Base-by-base conservation (phyloP, 257 asterid species). In the Scutellaria minor region DNA sequence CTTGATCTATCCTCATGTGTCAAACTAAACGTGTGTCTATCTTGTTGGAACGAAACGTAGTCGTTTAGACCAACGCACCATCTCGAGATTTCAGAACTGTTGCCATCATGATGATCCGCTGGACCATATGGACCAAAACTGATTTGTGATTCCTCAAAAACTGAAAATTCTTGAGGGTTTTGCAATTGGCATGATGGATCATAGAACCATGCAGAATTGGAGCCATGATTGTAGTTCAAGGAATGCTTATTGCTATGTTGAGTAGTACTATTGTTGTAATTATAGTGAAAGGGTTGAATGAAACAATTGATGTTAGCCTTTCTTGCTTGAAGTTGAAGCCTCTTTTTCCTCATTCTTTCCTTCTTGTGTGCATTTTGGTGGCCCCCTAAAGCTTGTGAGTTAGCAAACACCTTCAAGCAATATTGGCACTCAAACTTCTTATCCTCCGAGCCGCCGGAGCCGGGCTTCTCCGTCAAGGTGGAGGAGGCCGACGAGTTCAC, bases 331-430 rank as follows among this genome's bases (percentile, higher is more conserved):
- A 90, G 85, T 58, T 88, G 97, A 31, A 89, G 46, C 81, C 84
- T 87, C 53, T 93, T 93, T 14, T 89, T 90, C 91, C 78, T 89
- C 96, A 91, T 57, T 61, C 98, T 91, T 64, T 93, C 98, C 85
- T 90, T 93, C 72, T 93, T 93, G 80, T 93, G 98, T 9, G 98
- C 98, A 83, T 93, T 93, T 71, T 93, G 98, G 67, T 93, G 98
- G 0, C 98, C 98, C 22, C 98, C 98, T 46, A 93, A 78, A 50
- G 98, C 98, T 45, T 93, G 98, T 10, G 98, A 89, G 77, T 91
- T 93, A 5, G 83, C 83, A 56, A 93, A 93, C 15, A 77, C 78
- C 74, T 93, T 93, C 14, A 79, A 70, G 69, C 98, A 93, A 57
- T 89, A 93, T 52, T 87, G 92, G 78, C 98, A 93, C 78, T 84